Evolutionary conservation across 352 stramenopile genomes (phyloP), one percentile per base, ranked within the genome.

Genomic region (Phytophthora nicotianae): DNA sequence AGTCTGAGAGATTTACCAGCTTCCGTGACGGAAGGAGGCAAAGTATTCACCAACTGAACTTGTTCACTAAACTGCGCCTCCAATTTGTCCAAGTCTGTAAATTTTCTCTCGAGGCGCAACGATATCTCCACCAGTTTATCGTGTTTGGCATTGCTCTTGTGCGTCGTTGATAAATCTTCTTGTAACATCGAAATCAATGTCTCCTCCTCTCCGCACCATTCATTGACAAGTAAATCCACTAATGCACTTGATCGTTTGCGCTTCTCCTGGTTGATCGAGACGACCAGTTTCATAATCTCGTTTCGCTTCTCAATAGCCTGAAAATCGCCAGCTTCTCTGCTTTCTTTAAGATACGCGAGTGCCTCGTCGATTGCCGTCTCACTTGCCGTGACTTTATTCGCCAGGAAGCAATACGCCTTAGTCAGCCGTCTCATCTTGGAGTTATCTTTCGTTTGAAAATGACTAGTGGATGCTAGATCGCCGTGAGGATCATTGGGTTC

Each of bases 181-280:
- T 32, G 13, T 13, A 65, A 19, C 9, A 47, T 21, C 17, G 38
- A 46, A 8, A 29, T 6, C 48, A 64, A 46, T 4, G 6, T 46
- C n/a, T 42, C 17, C n/a, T 49, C 41, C 21, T 41, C 42, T 21
- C 58, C 40, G 21, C n/a, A 19, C 58, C 32, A 62, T 1, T 8
- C 20, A 8, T 54, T 29, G 8, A 26, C 27, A 11, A 64, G 41
- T 27, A 64, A 37, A 0, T 19, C 29, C 14, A 42, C 58, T 9
- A 60, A 37, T 14, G 49, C 58, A 35, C 14, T 19, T 13, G 38
- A 33, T 9, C 58, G 58, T 2, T 50, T 65, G n/a, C 52, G 27
- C n/a, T 60, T 65, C n/a, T 59, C 58, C 20, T 65, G 11, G 23
- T 65, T 65, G 17, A 65, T 54, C 1, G 50, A 60, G 6, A 60